Evolutionary conservation across 2,329 filamentous ascomycete genomes (phyloP).

Genomic region (Emydomyces testavorans): DNA sequence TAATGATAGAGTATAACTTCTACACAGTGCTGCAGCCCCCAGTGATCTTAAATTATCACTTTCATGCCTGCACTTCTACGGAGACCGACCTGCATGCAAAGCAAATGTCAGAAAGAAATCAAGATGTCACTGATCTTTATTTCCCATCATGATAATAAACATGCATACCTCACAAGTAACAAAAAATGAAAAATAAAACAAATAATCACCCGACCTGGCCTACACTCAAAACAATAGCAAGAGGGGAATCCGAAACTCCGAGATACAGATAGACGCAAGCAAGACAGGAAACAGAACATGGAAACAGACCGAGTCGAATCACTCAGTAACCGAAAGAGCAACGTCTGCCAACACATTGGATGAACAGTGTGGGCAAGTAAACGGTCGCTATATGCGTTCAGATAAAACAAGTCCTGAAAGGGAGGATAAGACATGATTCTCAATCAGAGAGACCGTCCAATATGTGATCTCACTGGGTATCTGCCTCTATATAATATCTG

Average conservation of each 20-base stretch:
- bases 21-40: too few relatives aligned
- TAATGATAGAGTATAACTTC: too few relatives aligned
- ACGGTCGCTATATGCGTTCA: background rate
- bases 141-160: too few relatives aligned
- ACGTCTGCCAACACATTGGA: background rate
- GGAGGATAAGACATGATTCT: background rate
- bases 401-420: background rate
- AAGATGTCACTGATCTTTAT: too few relatives aligned
- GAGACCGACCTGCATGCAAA: too few relatives aligned
- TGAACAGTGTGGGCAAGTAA: background rate
- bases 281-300: too few relatives aligned
- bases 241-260: background rate
- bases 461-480: slow-evolving; percentile 1
- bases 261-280: background rate
- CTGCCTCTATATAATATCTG: slow-evolving; percentile 15
- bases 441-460: slow-evolving; percentile 5
- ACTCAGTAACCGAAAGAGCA: too few relatives aligned
- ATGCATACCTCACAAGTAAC: background rate
- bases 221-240: background rate
- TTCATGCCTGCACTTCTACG: too few relatives aligned
- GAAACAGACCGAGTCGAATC: too few relatives aligned
- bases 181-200: background rate
- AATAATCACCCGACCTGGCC: too few relatives aligned
- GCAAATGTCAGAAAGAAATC: too few relatives aligned
- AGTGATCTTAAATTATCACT: too few relatives aligned